Evolutionary conservation across 768 basidiomycete genomes (phyloP).

Genomic region (Cubamyces lactineus): DNA sequence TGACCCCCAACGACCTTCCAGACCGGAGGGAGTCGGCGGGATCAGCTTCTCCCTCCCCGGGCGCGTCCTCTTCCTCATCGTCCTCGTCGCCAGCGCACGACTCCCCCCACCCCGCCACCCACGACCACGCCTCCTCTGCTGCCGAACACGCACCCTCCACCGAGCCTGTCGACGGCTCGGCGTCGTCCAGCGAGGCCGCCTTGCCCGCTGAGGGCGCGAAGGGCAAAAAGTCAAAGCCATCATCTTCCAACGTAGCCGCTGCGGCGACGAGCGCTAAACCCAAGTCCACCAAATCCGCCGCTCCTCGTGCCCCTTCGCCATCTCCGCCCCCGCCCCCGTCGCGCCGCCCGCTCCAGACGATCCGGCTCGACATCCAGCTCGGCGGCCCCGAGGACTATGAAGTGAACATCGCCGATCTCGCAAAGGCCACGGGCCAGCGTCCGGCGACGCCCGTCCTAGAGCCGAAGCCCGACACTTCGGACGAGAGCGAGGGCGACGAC

Average conservation of each 20-base stretch:
- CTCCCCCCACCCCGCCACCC: slow-evolving; percentile 27
- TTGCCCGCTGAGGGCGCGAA: slow-evolving; percentile 18
- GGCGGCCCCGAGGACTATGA: slow-evolving; percentile 79
- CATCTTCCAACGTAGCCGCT: slow-evolving; percentile 31
- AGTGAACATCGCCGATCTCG: slow-evolving; percentile 60
- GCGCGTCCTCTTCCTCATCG: slow-evolving; percentile 19
- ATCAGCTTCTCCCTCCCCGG: slow-evolving; percentile 3
- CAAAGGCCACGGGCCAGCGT: slow-evolving; percentile 69
- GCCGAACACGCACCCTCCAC: slow-evolving; percentile 10
- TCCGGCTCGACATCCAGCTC: slow-evolving; percentile 68
- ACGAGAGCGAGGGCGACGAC: slow-evolving; percentile 50
- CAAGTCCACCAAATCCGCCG: slow-evolving; percentile 50
- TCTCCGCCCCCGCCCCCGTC: slow-evolving; percentile 53
- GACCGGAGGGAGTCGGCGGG: slow-evolving; percentile 4
- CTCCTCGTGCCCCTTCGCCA: slow-evolving; percentile 57
- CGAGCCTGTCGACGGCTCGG: not conserved
- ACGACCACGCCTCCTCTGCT: slow-evolving; percentile 10
- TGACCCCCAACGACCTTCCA: slow-evolving; percentile 4
- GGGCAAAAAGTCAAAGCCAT: slow-evolving; percentile 29
- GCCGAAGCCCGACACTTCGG: slow-evolving; percentile 49
- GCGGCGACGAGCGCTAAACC: slow-evolving; percentile 46
- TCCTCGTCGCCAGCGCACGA: slow-evolving; percentile 29
- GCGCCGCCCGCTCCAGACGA: slow-evolving; percentile 57
- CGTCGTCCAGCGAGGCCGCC: slow-evolving; percentile 20
- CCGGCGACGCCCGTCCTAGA: slow-evolving; percentile 55